Conservation (phyloP, 352 stramenopile species). For the Labyrinthula sp. region DNA sequence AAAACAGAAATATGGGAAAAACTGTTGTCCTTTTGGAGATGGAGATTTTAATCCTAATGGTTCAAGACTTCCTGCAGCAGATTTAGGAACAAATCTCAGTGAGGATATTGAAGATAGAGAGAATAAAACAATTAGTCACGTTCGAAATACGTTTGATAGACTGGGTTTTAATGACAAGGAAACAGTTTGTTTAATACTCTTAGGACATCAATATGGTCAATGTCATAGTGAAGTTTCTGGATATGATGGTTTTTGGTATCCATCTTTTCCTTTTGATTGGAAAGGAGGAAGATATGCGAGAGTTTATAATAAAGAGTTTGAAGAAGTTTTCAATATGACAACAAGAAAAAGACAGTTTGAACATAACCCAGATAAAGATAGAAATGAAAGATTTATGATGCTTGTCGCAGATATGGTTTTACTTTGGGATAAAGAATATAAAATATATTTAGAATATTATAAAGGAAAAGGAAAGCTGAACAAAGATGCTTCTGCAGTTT, state of each 20-base stretch:
- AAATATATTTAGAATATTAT: constrained; percentile 57
- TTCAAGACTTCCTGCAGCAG: constrained; percentile 16
- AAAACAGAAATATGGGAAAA: constrained; percentile 3
- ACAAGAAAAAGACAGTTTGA: constrained; percentile 42
- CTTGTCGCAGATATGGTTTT: constrained; percentile 54
- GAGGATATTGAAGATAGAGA: constrained; percentile 44
- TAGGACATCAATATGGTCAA: constrained; percentile 53
- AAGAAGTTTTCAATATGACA: constrained; percentile 54
- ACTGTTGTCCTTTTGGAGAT: constrained; percentile 19
- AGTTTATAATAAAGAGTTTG: constrained; percentile 49
- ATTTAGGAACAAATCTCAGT: too few species aligned
- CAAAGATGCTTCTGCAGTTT: constrained; percentile 2
- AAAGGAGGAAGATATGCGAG: too few species aligned
- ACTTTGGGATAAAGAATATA: constrained; percentile 53
- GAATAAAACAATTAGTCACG: constrained; percentile 51
- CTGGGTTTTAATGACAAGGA: constrained; percentile 63
- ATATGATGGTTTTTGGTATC: constrained; percentile 58
- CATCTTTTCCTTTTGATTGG: constrained; percentile 55
- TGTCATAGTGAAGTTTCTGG: constrained; percentile 54
- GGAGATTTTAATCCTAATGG: constrained; percentile 15
- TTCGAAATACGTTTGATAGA: constrained; percentile 60
- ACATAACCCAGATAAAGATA: too few species aligned
- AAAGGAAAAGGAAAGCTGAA: constrained; percentile 4
- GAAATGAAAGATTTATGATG: constrained; percentile 57
- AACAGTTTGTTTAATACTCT: constrained; percentile 49